Conservation (phyloP, 805 yeast genomes). For the Komagataella ulmi region DNA sequence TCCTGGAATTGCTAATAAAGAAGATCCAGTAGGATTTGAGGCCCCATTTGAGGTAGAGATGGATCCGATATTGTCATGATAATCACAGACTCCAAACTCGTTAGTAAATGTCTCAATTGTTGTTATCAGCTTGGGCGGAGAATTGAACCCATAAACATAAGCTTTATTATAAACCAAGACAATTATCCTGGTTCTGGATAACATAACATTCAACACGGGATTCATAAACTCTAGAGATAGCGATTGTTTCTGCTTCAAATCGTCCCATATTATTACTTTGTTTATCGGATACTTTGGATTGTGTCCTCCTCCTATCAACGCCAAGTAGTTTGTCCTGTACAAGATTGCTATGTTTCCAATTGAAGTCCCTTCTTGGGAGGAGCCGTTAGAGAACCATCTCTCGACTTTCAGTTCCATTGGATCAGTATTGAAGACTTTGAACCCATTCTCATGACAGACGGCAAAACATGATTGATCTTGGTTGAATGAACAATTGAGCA, state of each 20-base stretch:
- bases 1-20: slow-evolving; percentile 64
- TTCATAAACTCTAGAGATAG: slow-evolving; percentile 63
- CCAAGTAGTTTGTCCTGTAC: slow-evolving; percentile 82
- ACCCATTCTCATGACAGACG: slow-evolving; percentile 68
- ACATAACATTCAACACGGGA: slow-evolving; percentile 59
- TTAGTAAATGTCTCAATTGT: slow-evolving; percentile 55
- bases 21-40: slow-evolving; percentile 3
- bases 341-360: slow-evolving; percentile 73
- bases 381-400: slow-evolving; percentile 27
- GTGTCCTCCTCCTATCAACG: slow-evolving; percentile 81
- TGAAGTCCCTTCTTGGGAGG: slow-evolving; percentile 28
- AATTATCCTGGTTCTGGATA: slow-evolving; percentile 65
- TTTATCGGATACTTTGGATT: slow-evolving; percentile 68
- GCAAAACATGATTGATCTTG: slow-evolving; percentile 90
- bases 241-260: slow-evolving; percentile 62
- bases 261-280: slow-evolving; percentile 87
- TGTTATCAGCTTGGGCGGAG: slow-evolving; percentile 60
- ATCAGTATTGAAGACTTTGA: slow-evolving; percentile 73
- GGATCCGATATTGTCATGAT: slow-evolving; percentile 17
- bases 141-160: slow-evolving; percentile 65
- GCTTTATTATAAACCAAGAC: slow-evolving; percentile 59
- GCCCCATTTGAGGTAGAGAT: slow-evolving; percentile 7
- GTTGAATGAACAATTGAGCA: slow-evolving; percentile 56
- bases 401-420: slow-evolving; percentile 71
- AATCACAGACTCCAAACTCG: slow-evolving; percentile 48